These are phyloP conservation scores for Serpula lacrymans DNA, from an alignment of 768 basidiomycete species.

Conservation along the genomic window DNA sequence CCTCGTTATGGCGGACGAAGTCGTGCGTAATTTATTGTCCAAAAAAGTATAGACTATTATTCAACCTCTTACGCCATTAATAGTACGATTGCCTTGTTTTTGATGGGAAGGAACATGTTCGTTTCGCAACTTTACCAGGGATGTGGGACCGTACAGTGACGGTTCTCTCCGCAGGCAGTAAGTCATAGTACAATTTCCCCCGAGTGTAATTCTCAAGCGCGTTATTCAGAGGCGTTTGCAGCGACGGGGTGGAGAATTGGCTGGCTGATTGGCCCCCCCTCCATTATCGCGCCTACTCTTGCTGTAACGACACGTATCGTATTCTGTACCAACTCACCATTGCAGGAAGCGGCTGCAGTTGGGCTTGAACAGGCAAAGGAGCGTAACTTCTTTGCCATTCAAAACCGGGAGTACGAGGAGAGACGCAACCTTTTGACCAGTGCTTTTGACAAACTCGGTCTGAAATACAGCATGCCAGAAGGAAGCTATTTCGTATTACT, in stretches of 20 bases:
- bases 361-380: constrained; percentile 79
- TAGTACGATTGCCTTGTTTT: constrained; percentile 94
- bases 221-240: constrained; percentile 79
- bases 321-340: constrained; percentile 91
- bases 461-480: constrained; percentile 85
- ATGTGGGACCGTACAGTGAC: constrained; percentile 99
- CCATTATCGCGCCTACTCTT: constrained; percentile 80
- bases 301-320: constrained; percentile 93
- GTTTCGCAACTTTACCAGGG: constrained; percentile 91
- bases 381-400: constrained; percentile 73
- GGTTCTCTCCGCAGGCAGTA: constrained; percentile 93
- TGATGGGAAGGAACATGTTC: constrained; percentile 83
- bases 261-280: constrained; percentile 87
- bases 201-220: constrained; percentile 5
- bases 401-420: constrained; percentile 75
- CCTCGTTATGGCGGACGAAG: constrained; percentile 93
- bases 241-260: constrained; percentile 98
- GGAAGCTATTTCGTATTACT: constrained; percentile 90
- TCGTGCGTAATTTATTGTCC: constrained; percentile 48
- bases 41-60: background rate
- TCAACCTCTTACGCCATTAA: constrained; percentile 2
- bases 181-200: constrained; percentile 21
- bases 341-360: constrained; percentile 92
- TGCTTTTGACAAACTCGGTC: constrained; percentile 78
- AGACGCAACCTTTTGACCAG: constrained; percentile 70